Evolutionary conservation across 2,329 filamentous ascomycete genomes (phyloP), one percentile per base, ranked within the genome.

Genomic region (Diplodia seriata): DNA sequence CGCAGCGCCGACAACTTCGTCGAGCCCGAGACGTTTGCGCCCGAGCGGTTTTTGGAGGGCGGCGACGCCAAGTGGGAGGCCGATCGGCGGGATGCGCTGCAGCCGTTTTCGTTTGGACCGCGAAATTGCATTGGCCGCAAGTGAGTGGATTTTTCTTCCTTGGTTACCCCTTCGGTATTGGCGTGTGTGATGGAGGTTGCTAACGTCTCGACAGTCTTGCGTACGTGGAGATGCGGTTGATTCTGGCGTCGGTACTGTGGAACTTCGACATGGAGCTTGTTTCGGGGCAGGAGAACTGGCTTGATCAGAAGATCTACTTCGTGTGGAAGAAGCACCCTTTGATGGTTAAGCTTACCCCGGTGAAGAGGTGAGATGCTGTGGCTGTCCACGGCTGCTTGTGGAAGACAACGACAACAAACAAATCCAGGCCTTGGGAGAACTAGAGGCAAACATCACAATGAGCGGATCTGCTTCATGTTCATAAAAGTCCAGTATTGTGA

Each of bases 61-160:
- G 69, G 70, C 72, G 0, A 71, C 73, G 50, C 57, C 68, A n/a
- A 65, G 9, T 79, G 72, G 23, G 72, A 69, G 0, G 69, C 70
- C n/a, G 76, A 78, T 47, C 71, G 77, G 31, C 75, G 74, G 53
- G 73, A 72, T 9, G 80, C 73, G 15, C 68, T 82, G 15, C 78
- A 83, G 26, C 74, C 82, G 0, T 85, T 85, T 71, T 80, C 77
- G 1, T 73, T 79, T 38, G 83, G 83, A 0, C 75, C 80, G 0
- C 73, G 82, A 26, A 74, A 78, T 55, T 79, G 77, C 62, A 50
- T 79, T 29, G 77, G 76, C 6, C 77, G 76, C 68, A 78, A 78
- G 76, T 77, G 71, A 70, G 75, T 73, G 9, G 2, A 49, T 33
- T 6, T 38, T 56, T 38, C 12, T 53, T 14, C 3, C 4, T n/a